These are phyloP conservation scores for Clitocybe nebularis DNA, from an alignment of 1,284 basidiomycete genomes.

Conservation along the genomic window DNA sequence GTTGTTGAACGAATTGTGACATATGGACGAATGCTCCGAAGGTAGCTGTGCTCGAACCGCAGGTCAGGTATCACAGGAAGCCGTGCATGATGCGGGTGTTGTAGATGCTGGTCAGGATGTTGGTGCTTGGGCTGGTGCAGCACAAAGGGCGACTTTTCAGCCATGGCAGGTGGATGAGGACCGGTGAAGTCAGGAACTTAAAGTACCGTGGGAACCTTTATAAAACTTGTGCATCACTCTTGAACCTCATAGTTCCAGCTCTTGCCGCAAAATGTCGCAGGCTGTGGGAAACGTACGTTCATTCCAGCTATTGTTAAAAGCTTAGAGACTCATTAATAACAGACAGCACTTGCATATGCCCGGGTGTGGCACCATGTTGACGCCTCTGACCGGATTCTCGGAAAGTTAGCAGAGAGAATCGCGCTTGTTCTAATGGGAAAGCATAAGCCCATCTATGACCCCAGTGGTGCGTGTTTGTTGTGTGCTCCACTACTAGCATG, in stretches of 20 bases:
- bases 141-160: conserved; percentile 18
- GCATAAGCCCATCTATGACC: conserved; percentile 97
- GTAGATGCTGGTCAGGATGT: conserved; percentile 9
- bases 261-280: conserved; percentile 49
- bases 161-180: conserved; percentile 12
- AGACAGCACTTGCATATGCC: conserved; percentile 93
- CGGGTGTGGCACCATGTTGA: conserved; percentile 96
- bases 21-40: conserved; percentile 55
- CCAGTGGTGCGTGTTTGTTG: conserved; percentile 51
- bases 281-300: conserved; percentile 65
- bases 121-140: conserved; percentile 21
- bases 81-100: conserved; percentile 19
- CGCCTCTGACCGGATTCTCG: conserved; percentile 85
- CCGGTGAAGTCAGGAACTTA: too few relatives aligned
- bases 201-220: conserved; percentile 12
- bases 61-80: conserved; percentile 59
- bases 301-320: too few relatives aligned
- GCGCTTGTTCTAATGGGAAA: conserved; percentile 98
- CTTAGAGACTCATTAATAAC: too few relatives aligned
- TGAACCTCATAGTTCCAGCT: too few relatives aligned
- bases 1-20: conserved; percentile 34
- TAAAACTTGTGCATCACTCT: too few relatives aligned
- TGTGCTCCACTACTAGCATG: neutral
- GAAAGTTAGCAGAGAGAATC: conserved; percentile 91
- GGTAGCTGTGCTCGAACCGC: conserved; percentile 68